A percentile compares a stretch with the other conserved stretches of the same genome.
Conservation (phyloP, 2,329 filamentous ascomycete species). For the Diaporthe vaccinii region DNA sequence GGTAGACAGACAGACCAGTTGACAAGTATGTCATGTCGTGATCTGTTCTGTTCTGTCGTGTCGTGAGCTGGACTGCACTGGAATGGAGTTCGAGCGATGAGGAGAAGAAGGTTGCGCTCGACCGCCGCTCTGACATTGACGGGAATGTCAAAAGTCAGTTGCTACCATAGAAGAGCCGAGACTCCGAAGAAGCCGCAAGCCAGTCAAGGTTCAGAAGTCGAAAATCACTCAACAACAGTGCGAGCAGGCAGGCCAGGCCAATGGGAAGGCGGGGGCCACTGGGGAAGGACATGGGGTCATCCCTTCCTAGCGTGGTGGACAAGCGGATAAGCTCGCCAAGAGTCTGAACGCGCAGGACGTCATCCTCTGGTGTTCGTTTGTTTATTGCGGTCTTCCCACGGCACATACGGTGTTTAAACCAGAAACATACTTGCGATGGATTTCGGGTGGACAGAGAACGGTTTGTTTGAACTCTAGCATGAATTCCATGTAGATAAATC, state of each 20-base stretch:
- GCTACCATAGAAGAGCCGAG: slow-evolving; percentile 13
- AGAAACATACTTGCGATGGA: too few relatives aligned
- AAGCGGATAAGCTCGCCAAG: slow-evolving; percentile 27
- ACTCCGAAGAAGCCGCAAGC: slow-evolving; percentile 17
- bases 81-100: slow-evolving; percentile 12
- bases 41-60: neutral
- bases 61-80: neutral
- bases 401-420: neutral
- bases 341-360: slow-evolving; percentile 18
- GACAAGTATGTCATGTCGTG: neutral
- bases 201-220: neutral
- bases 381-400: neutral
- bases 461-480: neutral
- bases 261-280: neutral
- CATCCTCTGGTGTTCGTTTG: neutral
- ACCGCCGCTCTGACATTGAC: slow-evolving; percentile 3
- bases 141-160: slow-evolving; percentile 25
- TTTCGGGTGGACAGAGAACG: too few relatives aligned
- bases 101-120: slow-evolving; percentile 10
- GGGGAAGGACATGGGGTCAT: neutral
- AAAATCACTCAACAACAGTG: slow-evolving; percentile 32
- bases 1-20: neutral
- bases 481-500: neutral
- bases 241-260: neutral
- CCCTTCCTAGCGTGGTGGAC: neutral